A percentile compares a stretch with the other conserved stretches of the same genome.
These are phyloP conservation scores for Xylaria longipes DNA, from an alignment of 495 filamentous ascomycete genomes.

Conservation along the genomic window DNA sequence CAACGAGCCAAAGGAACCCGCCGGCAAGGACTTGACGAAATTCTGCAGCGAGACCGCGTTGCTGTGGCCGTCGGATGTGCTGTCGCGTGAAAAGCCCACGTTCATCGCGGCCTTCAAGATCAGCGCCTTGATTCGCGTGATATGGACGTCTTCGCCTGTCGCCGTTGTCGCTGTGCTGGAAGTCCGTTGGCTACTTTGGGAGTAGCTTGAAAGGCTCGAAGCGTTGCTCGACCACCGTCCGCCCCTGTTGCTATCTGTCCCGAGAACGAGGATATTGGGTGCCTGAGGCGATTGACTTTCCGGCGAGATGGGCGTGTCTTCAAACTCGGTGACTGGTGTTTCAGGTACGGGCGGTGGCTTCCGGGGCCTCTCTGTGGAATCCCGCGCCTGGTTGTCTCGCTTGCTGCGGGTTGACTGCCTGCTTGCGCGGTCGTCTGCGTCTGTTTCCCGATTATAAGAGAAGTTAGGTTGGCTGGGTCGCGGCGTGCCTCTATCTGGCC, in stretches of 20 bases:
- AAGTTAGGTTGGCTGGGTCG: conserved; percentile 78
- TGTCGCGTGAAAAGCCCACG: conserved; percentile 68
- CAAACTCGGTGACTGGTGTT: conserved; percentile 91
- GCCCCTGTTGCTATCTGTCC: conserved; percentile 60
- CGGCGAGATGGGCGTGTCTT: conserved; percentile 82
- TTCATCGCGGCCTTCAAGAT: conserved; percentile 84
- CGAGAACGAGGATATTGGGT: conserved; percentile 86
- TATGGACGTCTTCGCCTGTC: conserved; percentile 70
- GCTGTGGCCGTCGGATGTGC: conserved; percentile 38
- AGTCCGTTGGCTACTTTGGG: conserved; percentile 70
- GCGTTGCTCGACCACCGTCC: conserved; percentile 77
- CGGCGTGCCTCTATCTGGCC: conserved; percentile 86
- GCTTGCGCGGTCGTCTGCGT: conserved; percentile 37
- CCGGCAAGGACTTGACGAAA: conserved; percentile 78
- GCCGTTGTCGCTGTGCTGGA: conserved; percentile 78
- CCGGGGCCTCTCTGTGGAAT: conserved; percentile 37
- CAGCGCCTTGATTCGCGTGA: conserved; percentile 74
- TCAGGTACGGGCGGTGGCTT: conserved; percentile 63
- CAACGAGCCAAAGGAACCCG: conserved; percentile 75
- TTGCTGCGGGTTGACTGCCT: conserved; percentile 53
- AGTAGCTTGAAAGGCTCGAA: conserved; percentile 75
- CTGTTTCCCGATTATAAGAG: conserved; percentile 36
- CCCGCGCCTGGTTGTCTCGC: conserved; percentile 50
- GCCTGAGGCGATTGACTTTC: conserved; percentile 70
- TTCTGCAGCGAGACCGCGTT: conserved; percentile 60